Evolutionary conservation across 805 yeast genomes (phyloP).

Genomic region (Metschnikowia similis): DNA sequence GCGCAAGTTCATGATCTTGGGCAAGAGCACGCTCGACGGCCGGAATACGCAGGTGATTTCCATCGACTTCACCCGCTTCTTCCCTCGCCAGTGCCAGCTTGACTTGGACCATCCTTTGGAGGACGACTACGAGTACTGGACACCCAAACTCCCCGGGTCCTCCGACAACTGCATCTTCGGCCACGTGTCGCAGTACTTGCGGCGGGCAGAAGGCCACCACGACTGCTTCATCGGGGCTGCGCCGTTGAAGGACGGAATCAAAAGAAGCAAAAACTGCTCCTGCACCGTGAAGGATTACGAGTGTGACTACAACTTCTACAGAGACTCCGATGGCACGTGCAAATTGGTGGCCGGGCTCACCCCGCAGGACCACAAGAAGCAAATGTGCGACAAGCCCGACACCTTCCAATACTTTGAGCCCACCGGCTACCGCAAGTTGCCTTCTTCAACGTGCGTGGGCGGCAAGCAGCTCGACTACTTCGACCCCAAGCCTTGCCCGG

Average conservation of each 20-base stretch:
- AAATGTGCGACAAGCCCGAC: conserved; percentile 54
- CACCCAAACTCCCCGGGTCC: conserved; percentile 34
- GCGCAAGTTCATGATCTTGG: conserved; percentile 64
- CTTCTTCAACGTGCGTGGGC: conserved; percentile 79
- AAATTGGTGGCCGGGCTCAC: conserved; percentile 69
- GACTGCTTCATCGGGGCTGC: conserved; percentile 72
- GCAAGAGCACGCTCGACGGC: conserved; percentile 31
- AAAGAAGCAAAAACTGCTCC: conserved; percentile 60
- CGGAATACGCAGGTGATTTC: conserved; percentile 39
- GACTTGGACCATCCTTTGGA: conserved; percentile 38
- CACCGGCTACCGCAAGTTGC: conserved; percentile 87
- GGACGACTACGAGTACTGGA: conserved; percentile 43
- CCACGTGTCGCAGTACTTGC: conserved; percentile 38
- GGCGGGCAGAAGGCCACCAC: conserved; percentile 40
- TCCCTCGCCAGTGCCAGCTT: conserved; percentile 38
- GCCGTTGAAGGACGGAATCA: conserved; percentile 52
- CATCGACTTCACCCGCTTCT: conserved; percentile 35
- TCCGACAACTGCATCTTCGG: conserved; percentile 41
- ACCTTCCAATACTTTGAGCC: conserved; percentile 75
- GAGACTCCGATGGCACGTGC: conserved; percentile 78
- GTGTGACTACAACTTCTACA: conserved; percentile 82
- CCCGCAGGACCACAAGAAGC: conserved; percentile 57
- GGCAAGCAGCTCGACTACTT: conserved; percentile 70
- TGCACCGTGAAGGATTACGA: conserved; percentile 88
- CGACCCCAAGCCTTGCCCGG: conserved; percentile 78